These are phyloP conservation scores for Tothia fuscella DNA, from an alignment of 2,329 filamentous ascomycete genomes.

Conservation along the genomic window DNA sequence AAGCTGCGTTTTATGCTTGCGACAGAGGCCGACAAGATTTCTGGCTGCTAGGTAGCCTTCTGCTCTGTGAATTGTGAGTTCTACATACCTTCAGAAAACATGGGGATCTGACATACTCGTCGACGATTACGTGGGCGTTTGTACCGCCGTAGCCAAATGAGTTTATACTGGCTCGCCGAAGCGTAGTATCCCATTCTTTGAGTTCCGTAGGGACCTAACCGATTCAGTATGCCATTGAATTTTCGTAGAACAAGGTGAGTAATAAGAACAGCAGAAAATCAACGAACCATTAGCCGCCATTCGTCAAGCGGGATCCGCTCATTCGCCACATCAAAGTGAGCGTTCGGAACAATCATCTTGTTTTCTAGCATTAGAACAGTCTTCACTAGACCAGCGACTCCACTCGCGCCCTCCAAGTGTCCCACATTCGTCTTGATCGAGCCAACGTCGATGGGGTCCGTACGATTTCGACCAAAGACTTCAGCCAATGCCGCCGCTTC, in stretches of 20 bases:
- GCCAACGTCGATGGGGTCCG: constrained; percentile 8
- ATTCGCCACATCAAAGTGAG: constrained; percentile 18
- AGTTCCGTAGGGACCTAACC: no score
- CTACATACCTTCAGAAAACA: neutral
- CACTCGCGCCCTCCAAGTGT: constrained; percentile 34
- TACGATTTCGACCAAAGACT: neutral
- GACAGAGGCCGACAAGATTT: neutral
- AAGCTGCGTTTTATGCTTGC: no score
- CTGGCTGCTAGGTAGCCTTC: neutral
- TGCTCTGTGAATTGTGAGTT: no score
- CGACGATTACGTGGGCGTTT: constrained; percentile 41
- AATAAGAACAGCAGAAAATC: no score
- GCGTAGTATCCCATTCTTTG: no score
- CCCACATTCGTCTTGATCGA: constrained; percentile 27
- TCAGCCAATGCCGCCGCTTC: constrained; percentile 12
- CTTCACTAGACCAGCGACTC: constrained; percentile 35
- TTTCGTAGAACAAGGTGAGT: no score
- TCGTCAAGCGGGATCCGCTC: constrained; percentile 8
- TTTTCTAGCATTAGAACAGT: constrained; percentile 30
- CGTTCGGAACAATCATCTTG: constrained; percentile 27
- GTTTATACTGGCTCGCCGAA: constrained; percentile 41
- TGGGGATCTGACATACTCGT: neutral
- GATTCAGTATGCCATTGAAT: no score
- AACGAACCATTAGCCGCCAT: constrained; percentile 1
- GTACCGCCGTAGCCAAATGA: constrained; percentile 49